Percentiles rank a stretch among this genome's conserved stretches.
Evolutionary conservation across 768 basidiomycete species (phyloP).

Genomic region (Boletus bicolor): DNA sequence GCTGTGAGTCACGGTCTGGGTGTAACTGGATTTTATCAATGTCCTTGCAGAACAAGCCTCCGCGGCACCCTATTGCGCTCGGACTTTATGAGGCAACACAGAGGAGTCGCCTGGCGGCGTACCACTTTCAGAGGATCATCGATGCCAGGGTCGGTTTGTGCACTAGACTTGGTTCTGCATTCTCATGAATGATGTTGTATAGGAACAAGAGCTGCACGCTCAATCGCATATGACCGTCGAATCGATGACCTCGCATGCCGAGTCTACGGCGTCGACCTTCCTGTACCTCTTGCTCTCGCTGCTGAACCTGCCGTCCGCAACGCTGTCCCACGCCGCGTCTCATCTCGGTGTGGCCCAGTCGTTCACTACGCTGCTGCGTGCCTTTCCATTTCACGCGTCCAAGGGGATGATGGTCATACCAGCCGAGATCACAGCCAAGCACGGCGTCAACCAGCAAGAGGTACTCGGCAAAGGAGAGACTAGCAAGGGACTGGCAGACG

Average conservation of each 20-base stretch:
- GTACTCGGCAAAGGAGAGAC: slow-evolving; percentile 56
- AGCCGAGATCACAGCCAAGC: slow-evolving; percentile 75
- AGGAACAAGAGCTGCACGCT: slow-evolving; percentile 67
- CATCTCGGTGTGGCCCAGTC: slow-evolving; percentile 78
- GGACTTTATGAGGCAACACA: slow-evolving; percentile 61
- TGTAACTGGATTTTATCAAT: slow-evolving; percentile 12
- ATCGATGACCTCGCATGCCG: slow-evolving; percentile 68
- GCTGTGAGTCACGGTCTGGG: slow-evolving; percentile 45
- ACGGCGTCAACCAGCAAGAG: slow-evolving; percentile 76
- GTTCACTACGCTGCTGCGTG: slow-evolving; percentile 67
- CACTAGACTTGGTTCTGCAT: neutral
- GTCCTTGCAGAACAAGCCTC: slow-evolving; percentile 60
- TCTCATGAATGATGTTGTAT: slow-evolving; percentile 21
- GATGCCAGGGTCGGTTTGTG: slow-evolving; percentile 68
- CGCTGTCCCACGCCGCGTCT: slow-evolving; percentile 72
- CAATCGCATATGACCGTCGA: slow-evolving; percentile 66
- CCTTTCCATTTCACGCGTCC: slow-evolving; percentile 72
- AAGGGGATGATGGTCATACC: slow-evolving; percentile 74
- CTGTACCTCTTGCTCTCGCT: slow-evolving; percentile 75
- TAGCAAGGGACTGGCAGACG: slow-evolving; percentile 66
- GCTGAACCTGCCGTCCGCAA: slow-evolving; percentile 52
- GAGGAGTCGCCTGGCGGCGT: slow-evolving; percentile 52
- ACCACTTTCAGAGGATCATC: slow-evolving; percentile 79
- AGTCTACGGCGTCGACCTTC: slow-evolving; percentile 76
- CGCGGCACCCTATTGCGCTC: slow-evolving; percentile 76